Evolutionary conservation across 345 rosid species (phyloP), one percentile per base, ranked within the genome.

Genomic region (Hibiscus syriacus): DNA sequence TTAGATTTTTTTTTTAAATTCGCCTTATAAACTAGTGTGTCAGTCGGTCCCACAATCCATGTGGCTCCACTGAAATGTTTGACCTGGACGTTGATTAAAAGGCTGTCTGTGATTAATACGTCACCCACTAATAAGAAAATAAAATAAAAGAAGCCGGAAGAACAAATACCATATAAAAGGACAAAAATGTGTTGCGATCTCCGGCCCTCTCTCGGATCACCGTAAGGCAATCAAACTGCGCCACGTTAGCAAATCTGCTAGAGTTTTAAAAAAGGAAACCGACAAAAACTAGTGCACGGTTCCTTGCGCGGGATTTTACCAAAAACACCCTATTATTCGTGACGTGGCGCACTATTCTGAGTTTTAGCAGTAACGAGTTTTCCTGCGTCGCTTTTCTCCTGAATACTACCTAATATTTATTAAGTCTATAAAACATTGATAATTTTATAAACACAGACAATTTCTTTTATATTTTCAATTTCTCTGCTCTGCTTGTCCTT

Each of bases 101-200:
- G 36, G 63, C 67, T 0, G 70, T 77, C 73, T 74, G 75, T 73
- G 77, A 55, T 46, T 6, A 70, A 45, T 64, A 49, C 80, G 76
- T 66, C 77, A 69, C 78, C 58, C 64, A 48, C 71, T 5, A 55
- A 60, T 55, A 38, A 62, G 29, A 49, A 22, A 43, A 1, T 2
- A 17, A 20, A 60, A 13, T n/a, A 14, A 39, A 71, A 7, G 2
- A 23, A 25, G 39, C 1, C 19, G 5, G 25, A n/a, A 61, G 7
- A 22, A 19, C 36, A 13, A 0, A 9, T 3, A 11, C 19, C 46
- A 46, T 4, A 67, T 54, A 52, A 36, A 17, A 38, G 17, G 55
- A 74, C 67, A 73, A 68, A 71, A 59, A 73, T 68, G 43, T 25
- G 39, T 53, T 58, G 55, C 56, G 48, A 61, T 60, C 16, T 19